Evolutionary conservation across 768 basidiomycete genomes (phyloP).

Genomic region (Boletus vinaceobasis): DNA sequence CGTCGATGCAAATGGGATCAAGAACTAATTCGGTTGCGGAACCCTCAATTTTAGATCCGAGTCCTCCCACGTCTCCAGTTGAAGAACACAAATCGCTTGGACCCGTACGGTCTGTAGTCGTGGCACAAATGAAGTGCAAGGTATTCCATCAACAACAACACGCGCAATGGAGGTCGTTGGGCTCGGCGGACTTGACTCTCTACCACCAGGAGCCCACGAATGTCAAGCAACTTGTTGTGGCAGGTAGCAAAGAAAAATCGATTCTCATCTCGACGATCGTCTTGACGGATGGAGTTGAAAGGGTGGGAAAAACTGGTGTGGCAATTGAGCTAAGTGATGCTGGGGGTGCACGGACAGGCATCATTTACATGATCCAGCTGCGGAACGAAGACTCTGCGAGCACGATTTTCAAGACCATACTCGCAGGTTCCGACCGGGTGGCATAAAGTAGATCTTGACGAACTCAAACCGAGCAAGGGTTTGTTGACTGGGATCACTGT

Average conservation of each 20-base stretch:
- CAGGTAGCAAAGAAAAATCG: conserved; percentile 70
- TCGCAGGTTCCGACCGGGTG: conserved; percentile 82
- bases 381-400: conserved; percentile 84
- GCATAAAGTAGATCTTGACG: conserved; percentile 8
- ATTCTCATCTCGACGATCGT: conserved; percentile 94
- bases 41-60: conserved; percentile 60
- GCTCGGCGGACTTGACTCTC: conserved; percentile 80
- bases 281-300: conserved; percentile 91
- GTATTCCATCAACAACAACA: conserved; percentile 94
- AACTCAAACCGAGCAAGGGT: not conserved
- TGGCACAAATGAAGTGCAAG: conserved; percentile 96
- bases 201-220: conserved; percentile 84
- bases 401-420: conserved; percentile 80
- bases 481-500: not conserved
- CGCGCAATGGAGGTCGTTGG: conserved; percentile 97
- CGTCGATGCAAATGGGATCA: conserved; percentile 57
- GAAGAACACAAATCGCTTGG: conserved; percentile 53
- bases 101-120: conserved; percentile 72
- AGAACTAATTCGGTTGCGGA: conserved; percentile 50
- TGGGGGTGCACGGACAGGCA: conserved; percentile 84
- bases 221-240: conserved; percentile 93
- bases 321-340: conserved; percentile 90
- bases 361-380: conserved; percentile 96
- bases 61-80: conserved; percentile 82
- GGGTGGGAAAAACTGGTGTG: conserved; percentile 98